phyloP scores from a whole-genome alignment of 495 filamentous ascomycete species.

The Zalerion maritima region DNA sequence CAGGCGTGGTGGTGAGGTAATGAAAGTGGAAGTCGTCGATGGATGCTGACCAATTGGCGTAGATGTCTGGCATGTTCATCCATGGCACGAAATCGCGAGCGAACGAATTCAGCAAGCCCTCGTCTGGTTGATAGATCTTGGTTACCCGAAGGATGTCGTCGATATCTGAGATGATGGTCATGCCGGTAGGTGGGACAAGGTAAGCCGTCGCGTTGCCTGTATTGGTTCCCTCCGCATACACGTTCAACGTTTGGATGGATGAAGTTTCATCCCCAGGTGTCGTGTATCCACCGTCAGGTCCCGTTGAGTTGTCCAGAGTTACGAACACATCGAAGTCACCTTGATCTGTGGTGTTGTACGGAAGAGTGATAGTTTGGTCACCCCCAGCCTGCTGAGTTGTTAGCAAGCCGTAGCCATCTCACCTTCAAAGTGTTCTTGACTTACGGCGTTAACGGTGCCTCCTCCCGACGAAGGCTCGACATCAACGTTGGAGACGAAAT shows the following conservation, averaged over 20 bases:
- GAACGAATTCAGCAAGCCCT: constrained; percentile 66
- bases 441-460: constrained; percentile 20
- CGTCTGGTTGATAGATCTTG: constrained; percentile 59
- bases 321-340: constrained; percentile 64
- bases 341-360: constrained; percentile 41
- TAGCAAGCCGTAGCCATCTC: constrained; percentile 1
- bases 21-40: constrained; percentile 61
- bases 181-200: constrained; percentile 49
- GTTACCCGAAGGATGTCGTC: constrained; percentile 73
- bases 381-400: constrained; percentile 34
- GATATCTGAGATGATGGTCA: constrained; percentile 61
- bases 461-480: constrained; percentile 16
- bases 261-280: constrained; percentile 45
- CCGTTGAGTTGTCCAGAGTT: constrained; percentile 33
- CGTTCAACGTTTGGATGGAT: constrained; percentile 47
- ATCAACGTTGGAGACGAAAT: constrained; percentile 37
- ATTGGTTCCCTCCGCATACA: constrained; percentile 45
- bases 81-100: constrained; percentile 53
- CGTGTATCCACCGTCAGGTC: constrained; percentile 28
- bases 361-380: constrained; percentile 38
- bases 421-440: constrained; percentile 4
- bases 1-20: constrained; percentile 71
- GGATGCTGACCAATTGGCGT: constrained; percentile 47
- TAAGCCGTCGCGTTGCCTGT: constrained; percentile 64
- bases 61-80: constrained; percentile 67